Percentiles rank a stretch among this genome's conserved stretches.
These are phyloP conservation scores for Pelargonium myrrhifolium DNA, from an alignment of 441 rosid genomes.

Conservation along the genomic window DNA sequence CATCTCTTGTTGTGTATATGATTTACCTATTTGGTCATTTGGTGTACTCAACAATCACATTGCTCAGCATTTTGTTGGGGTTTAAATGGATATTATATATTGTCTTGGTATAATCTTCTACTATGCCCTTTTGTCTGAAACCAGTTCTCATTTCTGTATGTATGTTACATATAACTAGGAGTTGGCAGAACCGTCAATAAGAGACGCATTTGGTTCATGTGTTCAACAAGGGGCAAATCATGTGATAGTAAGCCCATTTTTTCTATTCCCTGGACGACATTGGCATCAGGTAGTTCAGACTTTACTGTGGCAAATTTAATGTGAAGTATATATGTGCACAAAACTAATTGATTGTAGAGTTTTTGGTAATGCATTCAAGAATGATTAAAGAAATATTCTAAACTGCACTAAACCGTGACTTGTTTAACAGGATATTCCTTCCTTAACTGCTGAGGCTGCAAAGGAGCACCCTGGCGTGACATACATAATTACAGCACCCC, in stretches of 20 bases:
- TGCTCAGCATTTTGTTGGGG: too few relatives aligned
- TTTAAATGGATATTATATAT: too few relatives aligned
- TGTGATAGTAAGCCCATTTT: constrained; percentile 82
- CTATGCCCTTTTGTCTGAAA: background rate
- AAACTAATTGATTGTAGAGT: background rate
- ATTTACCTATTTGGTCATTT: too few relatives aligned
- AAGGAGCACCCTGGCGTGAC: constrained; percentile 58
- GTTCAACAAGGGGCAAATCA: constrained; percentile 68
- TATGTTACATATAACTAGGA: constrained; percentile 36
- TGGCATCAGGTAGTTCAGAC: constrained; percentile 65
- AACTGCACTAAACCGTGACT: background rate
- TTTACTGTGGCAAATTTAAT: constrained; percentile 1
- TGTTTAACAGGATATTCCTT: constrained; percentile 67
- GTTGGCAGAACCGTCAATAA: constrained; percentile 82
- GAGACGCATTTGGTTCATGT: constrained; percentile 64
- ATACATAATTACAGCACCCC: constrained; percentile 79
- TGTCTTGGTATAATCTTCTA: too few relatives aligned
- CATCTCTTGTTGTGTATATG: too few relatives aligned
- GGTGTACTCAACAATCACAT: too few relatives aligned
- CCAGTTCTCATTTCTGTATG: background rate
- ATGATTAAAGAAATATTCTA: constrained; percentile 6
- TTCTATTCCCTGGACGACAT: constrained; percentile 86
- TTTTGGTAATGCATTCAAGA: constrained; percentile 3
- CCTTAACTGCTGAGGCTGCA: constrained; percentile 85
- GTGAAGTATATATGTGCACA: background rate